Percentiles rank a stretch among this genome's conserved stretches.
These are phyloP conservation scores for Silene uniflora DNA, from an alignment of 148 eudicot genomes.

Conservation along the genomic window DNA sequence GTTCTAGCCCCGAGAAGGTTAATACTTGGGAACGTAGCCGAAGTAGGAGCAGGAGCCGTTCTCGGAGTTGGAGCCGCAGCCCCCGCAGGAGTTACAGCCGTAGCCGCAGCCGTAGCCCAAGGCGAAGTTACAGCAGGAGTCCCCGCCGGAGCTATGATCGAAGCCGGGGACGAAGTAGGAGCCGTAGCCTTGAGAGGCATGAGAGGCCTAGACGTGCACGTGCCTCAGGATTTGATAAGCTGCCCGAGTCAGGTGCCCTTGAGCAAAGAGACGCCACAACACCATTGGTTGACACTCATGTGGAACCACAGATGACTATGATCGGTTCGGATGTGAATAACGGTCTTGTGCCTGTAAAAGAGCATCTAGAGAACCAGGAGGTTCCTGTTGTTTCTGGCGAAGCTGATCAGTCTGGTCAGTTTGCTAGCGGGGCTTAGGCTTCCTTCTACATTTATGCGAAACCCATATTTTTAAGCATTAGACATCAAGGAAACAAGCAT, in stretches of 20 bases:
- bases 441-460: neutral
- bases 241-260: slow-evolving; percentile 21
- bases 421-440: slow-evolving; percentile 9
- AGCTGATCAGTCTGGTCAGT: slow-evolving; percentile 10
- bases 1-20: slow-evolving; percentile 80
- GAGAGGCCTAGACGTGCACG: slow-evolving; percentile 41
- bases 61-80: slow-evolving; percentile 54
- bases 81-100: slow-evolving; percentile 35
- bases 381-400: slow-evolving; percentile 8
- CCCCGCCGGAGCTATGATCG: slow-evolving; percentile 37
- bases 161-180: slow-evolving; percentile 34
- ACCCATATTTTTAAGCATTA: neutral
- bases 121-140: slow-evolving; percentile 35
- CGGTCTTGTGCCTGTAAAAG: neutral
- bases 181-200: slow-evolving; percentile 39
- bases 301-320: slow-evolving; percentile 1
- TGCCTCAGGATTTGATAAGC: slow-evolving; percentile 25
- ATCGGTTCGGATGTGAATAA: neutral
- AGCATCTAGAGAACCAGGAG: slow-evolving; percentile 4
- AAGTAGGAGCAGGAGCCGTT: slow-evolving; percentile 46
- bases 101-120: slow-evolving; percentile 38
- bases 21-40: slow-evolving; percentile 66
- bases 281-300: slow-evolving; percentile 16
- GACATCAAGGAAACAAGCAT: neutral
- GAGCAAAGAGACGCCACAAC: slow-evolving; percentile 48